Evolutionary conservation across 352 stramenopile species (phyloP).

Genomic region (Phytophthora europaea): DNA sequence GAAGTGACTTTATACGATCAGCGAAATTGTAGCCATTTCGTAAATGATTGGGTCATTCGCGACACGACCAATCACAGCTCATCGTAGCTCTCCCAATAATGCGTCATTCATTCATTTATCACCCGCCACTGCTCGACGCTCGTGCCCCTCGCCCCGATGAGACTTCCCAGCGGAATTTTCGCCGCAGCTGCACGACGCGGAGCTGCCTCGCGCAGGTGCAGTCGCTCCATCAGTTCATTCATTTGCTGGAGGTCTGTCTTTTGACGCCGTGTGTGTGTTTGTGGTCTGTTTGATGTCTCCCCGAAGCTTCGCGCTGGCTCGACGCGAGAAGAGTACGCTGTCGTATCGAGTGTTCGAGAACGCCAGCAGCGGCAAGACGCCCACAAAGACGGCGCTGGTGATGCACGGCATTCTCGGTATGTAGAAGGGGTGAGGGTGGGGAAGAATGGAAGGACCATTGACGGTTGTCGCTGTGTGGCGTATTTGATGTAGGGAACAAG

Average conservation of each 20-base stretch:
- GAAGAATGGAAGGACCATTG: slow-evolving; percentile 2
- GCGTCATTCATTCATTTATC: slow-evolving; percentile 19
- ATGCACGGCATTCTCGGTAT: slow-evolving; percentile 88
- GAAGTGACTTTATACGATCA: slow-evolving; percentile 16
- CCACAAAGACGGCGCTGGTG: slow-evolving; percentile 79
- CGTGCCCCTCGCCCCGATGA: slow-evolving; percentile 14
- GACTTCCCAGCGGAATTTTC: slow-evolving; percentile 25
- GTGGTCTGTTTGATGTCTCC: neutral
- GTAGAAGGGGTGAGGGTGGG: neutral
- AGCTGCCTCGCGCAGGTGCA: slow-evolving; percentile 34
- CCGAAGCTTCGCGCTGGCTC: slow-evolving; percentile 22
- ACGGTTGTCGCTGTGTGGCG: neutral
- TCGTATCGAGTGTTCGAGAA: slow-evolving; percentile 77
- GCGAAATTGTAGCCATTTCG: slow-evolving; percentile 29
- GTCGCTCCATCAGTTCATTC: neutral
- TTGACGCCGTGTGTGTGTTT: neutral
- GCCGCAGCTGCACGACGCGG: slow-evolving; percentile 15
- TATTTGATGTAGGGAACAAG: slow-evolving; percentile 73
- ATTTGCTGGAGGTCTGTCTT: neutral
- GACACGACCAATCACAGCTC: slow-evolving; percentile 25
- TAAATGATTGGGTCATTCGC: slow-evolving; percentile 31
- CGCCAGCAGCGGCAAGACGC: slow-evolving; percentile 31
- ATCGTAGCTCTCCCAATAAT: slow-evolving; percentile 3
- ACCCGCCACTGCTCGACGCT: neutral
- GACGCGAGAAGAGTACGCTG: slow-evolving; percentile 59